Evolutionary conservation across 108 stramenopile genomes (phyloP).

Genomic region (Asterionellopsis glacialis): DNA sequence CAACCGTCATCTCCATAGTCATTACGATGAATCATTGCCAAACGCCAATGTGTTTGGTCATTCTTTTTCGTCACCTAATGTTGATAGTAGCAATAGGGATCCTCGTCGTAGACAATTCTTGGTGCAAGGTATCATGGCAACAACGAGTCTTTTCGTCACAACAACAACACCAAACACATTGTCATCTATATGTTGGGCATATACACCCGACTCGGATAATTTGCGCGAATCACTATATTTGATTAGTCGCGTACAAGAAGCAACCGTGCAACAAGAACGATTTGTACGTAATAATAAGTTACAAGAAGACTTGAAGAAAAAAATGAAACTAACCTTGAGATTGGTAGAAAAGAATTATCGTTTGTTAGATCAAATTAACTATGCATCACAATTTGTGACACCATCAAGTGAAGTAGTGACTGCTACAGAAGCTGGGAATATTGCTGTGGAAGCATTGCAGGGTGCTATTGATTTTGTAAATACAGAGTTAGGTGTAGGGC

Average conservation of each 20-base stretch:
- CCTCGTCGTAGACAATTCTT: too few relatives aligned
- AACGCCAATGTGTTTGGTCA: too few relatives aligned
- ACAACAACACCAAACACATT: too few relatives aligned
- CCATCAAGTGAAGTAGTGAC: conserved; percentile 32
- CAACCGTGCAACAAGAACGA: conserved; percentile 68
- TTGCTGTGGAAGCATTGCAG: conserved; percentile 56
- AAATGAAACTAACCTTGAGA: conserved; percentile 63
- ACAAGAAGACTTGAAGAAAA: conserved; percentile 36
- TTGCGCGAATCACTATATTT: conserved; percentile 65
- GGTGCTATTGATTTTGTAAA: conserved; percentile 66
- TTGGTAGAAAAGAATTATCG: conserved; percentile 63
- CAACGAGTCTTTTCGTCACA: too few relatives aligned
- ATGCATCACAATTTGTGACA: conserved; percentile 27
- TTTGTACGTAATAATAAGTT: conserved; percentile 32
- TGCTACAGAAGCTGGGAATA: conserved; percentile 51
- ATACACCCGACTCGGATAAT: conserved; percentile 8
- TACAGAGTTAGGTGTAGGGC: conserved; percentile 14
- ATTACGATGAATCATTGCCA: too few relatives aligned
- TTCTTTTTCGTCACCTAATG: too few relatives aligned
- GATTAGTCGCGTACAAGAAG: conserved; percentile 66
- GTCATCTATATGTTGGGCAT: too few relatives aligned
- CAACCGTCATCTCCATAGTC: too few relatives aligned
- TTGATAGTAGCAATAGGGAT: too few relatives aligned
- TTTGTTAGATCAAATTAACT: conserved; percentile 67
- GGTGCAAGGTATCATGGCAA: too few relatives aligned